Evolutionary conservation across 129 eudicot genomes (phyloP).

Genomic region (Ambrosia artemisiifolia): DNA sequence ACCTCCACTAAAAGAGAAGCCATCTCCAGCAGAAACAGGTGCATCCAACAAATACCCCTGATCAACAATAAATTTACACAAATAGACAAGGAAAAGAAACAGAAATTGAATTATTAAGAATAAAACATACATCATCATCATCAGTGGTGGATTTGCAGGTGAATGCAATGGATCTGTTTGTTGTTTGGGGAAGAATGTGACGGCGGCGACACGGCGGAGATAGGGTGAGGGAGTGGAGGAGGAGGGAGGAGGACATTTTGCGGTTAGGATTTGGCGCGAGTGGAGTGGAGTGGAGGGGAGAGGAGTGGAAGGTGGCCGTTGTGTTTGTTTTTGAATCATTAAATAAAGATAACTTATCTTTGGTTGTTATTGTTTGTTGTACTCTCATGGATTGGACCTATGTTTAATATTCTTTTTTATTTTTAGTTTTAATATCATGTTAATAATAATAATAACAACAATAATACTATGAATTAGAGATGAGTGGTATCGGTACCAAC

Average conservation of each 20-base stretch:
- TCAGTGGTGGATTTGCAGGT: conserved; percentile 47
- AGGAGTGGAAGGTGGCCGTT: conserved; percentile 40
- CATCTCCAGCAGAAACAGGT: conserved; percentile 86
- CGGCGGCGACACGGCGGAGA: conserved; percentile 12
- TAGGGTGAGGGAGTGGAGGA: conserved; percentile 28
- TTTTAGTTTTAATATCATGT: no score
- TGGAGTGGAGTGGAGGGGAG: conserved; percentile 9
- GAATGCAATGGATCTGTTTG: conserved; percentile 25
- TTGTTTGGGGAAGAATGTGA: conserved; percentile 8
- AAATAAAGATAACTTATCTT: conserved; percentile 54
- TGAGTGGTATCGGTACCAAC: no score
- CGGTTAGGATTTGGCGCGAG: conserved; percentile 40
- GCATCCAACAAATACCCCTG: conserved; percentile 78
- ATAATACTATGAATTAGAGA: no score
- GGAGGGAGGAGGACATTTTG: conserved; percentile 32
- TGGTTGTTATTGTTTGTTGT: conserved; percentile 46
- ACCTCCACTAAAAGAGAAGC: conserved; percentile 99
- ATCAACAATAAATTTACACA: neutral
- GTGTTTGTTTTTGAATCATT: conserved; percentile 28
- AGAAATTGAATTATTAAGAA: neutral
- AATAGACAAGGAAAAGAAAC: neutral
- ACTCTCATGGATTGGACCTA: no score
- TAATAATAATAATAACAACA: no score
- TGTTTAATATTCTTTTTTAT: no score
- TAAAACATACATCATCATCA: conserved; percentile 51